Percentiles rank a stretch among this genome's conserved stretches.
phyloP scores from a whole-genome alignment of 371 early-diverging fungal species.

The Mucor sp. region DNA sequence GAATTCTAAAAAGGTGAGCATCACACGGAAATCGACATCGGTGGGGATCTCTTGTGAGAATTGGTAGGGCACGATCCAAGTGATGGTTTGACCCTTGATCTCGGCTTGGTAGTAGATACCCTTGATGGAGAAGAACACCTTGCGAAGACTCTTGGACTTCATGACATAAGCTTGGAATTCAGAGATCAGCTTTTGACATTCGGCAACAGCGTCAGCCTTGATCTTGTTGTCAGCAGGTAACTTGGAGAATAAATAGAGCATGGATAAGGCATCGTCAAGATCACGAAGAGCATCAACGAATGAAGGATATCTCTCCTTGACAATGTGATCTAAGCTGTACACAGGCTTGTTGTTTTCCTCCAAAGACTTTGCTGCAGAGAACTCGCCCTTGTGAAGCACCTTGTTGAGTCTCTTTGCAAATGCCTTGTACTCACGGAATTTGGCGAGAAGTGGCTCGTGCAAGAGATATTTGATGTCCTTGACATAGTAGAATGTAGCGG shows the following conservation, averaged over 20 bases:
- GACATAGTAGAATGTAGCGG: slow-evolving; percentile 89
- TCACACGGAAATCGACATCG: slow-evolving; percentile 96
- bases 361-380: slow-evolving; percentile 71
- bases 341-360: slow-evolving; percentile 75
- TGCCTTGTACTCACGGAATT: slow-evolving; percentile 90
- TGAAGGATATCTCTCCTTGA: slow-evolving; percentile 94
- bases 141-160: slow-evolving; percentile 74
- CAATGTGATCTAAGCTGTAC: slow-evolving; percentile 89
- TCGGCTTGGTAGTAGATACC: slow-evolving; percentile 98
- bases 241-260: slow-evolving; percentile 91
- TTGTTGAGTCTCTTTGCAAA: slow-evolving; percentile 85
- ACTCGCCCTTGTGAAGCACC: slow-evolving; percentile 82
- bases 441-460: slow-evolving; percentile 90
- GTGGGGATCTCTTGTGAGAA: slow-evolving; percentile 89
- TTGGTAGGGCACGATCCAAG: slow-evolving; percentile 96
- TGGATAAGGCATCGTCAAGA: slow-evolving; percentile 94
- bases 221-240: slow-evolving; percentile 79
- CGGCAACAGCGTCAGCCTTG: slow-evolving; percentile 61
- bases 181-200: slow-evolving; percentile 79
- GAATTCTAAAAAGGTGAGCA: slow-evolving; percentile 96
- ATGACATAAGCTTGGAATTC: slow-evolving; percentile 95
- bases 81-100: slow-evolving; percentile 90
- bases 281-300: slow-evolving; percentile 95
- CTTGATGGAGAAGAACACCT: slow-evolving; percentile 95
- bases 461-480: slow-evolving; percentile 94